Conservation (phyloP, 2,329 filamentous ascomycete species). For the Phialophora verrucosa region DNA sequence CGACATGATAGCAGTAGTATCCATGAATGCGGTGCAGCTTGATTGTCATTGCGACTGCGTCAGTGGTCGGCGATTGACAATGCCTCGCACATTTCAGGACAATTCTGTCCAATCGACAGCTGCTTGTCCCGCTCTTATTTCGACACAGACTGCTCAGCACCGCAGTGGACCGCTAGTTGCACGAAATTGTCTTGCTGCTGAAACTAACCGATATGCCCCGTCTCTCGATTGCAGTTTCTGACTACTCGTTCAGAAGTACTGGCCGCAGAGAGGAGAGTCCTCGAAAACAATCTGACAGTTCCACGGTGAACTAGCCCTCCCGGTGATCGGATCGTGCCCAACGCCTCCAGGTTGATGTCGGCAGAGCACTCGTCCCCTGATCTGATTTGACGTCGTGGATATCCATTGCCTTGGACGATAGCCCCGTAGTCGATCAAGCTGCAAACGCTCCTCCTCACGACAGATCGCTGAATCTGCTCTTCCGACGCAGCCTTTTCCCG, state of each 20-base stretch:
- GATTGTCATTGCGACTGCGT: constrained; percentile 7
- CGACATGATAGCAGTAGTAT: neutral
- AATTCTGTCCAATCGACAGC: neutral
- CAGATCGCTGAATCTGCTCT: constrained; percentile 48
- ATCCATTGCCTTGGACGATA: neutral
- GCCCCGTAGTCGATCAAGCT: neutral
- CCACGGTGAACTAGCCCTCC: too few relatives aligned
- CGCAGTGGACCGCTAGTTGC: neutral
- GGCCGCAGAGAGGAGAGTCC: neutral
- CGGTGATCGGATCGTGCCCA: neutral
- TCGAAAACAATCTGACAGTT: neutral
- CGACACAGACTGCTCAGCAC: neutral
- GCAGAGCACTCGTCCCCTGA: neutral
- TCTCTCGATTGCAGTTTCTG: neutral
- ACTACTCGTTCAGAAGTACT: neutral
- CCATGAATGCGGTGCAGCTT: neutral
- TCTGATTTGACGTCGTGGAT: neutral
- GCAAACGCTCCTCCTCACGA: constrained; percentile 12
- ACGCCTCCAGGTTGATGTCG: neutral
- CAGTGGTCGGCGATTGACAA: neutral
- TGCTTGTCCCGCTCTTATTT: neutral
- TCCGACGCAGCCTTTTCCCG: constrained; percentile 53
- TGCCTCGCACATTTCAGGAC: neutral
- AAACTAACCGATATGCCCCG: neutral
- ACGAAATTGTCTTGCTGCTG: neutral